phyloP scores from a whole-genome alignment of 805 yeast genomes.

The Saccharomycopsis olivae region DNA sequence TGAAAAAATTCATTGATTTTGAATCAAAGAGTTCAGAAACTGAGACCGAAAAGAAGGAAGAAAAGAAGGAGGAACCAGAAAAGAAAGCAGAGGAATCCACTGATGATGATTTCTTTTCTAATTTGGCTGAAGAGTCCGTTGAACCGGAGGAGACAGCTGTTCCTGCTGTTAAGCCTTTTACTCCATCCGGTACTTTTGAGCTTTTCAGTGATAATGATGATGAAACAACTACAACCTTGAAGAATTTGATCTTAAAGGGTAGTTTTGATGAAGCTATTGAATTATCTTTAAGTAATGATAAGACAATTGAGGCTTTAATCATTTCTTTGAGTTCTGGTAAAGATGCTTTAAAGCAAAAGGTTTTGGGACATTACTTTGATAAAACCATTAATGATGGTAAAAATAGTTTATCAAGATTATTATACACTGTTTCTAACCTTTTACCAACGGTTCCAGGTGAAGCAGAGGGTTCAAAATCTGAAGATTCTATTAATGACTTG shows the following conservation, averaged over 20 bases:
- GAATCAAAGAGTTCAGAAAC: conserved; percentile 12
- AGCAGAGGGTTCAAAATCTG: not conserved
- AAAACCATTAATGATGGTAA: conserved; percentile 34
- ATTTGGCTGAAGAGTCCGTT: conserved; percentile 20
- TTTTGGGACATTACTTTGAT: conserved; percentile 58
- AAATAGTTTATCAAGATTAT: conserved; percentile 57
- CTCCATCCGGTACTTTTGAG: conserved; percentile 47
- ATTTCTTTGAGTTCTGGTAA: conserved; percentile 56
- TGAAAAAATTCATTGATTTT: conserved; percentile 30
- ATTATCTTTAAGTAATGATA: conserved; percentile 49
- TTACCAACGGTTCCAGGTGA: conserved; percentile 33
- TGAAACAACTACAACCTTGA: conserved; percentile 26
- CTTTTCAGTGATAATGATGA: conserved; percentile 34
- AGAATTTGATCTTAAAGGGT: conserved; percentile 46
- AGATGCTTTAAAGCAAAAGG: conserved; percentile 49
- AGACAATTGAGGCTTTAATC: conserved; percentile 69
- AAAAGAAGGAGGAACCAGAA: conserved; percentile 27
- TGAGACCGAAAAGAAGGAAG: conserved; percentile 21
- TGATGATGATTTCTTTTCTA: conserved; percentile 31
- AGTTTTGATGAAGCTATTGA: conserved; percentile 59
- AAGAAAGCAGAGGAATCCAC: conserved; percentile 28
- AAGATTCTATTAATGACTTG: conserved; percentile 47
- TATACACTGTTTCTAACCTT: conserved; percentile 30
- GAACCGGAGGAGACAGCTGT: conserved; percentile 2
- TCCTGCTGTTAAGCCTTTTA: conserved; percentile 18